Base-by-base conservation (phyloP, 2,329 filamentous ascomycete genomes). In the Aspergillus intermedius region DNA sequence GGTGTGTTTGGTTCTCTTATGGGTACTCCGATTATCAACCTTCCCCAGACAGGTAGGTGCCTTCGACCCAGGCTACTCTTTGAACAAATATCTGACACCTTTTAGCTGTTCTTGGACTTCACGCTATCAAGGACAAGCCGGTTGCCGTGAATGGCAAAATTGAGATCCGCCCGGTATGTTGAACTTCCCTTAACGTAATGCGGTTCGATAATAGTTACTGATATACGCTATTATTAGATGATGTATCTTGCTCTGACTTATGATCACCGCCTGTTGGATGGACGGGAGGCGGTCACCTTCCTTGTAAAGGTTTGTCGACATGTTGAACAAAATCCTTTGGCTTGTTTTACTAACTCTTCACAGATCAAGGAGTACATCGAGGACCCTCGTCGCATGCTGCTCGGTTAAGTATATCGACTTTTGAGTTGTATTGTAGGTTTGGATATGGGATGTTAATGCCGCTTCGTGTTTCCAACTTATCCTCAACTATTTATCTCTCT, bases 201-300 rank as follows among this genome's bases (percentile, higher is more conserved):
- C 19, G 13, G 5, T 34, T 13, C 28, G 8, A 35, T 17, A 13
- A 19, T 39, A 13, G 6, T 48, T 46, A 17, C 55, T 61, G 19
- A 62, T 52, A 19, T 15, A 19, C 5, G 34, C 13, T 35, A 13
- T 4, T 12, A n/a, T 23, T 53, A 81, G 74, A 97, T 98, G 90
- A 98, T 98, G 93, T 97, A 95, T 72, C 81, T 98, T 56, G 93
- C 93, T 39, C 79, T 98, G 51, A 98, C 93, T 12, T 98, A 98
- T 67, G 93, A 98, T 69, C 93, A 98, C 75, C 87, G 93, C 66
- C 82, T 98, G 44, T 78, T 98, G 21, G 93, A 97, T 69, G 93
- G 93, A 45, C 83, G 91, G 67, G 91, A 97, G 75, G 93, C 91
- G 42, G 90, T 95, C 37, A 93, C 91, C 54, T 97, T 97, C 79